phyloP scores from a whole-genome alignment of 1,284 basidiomycete species.

The Marasmius oreades region DNA sequence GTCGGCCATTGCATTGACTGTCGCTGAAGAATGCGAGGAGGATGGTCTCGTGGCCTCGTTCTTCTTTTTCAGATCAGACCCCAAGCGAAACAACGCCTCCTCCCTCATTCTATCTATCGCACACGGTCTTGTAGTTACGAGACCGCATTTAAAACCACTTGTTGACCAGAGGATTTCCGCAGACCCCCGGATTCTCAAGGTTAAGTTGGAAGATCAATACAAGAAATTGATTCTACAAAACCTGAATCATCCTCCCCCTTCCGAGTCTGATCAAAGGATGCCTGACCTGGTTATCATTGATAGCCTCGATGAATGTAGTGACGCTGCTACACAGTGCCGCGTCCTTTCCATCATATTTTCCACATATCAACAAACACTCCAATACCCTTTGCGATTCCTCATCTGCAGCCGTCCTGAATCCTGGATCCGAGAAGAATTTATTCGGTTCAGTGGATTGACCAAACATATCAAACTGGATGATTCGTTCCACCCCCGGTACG shows the following conservation, averaged over 20 bases:
- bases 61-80: conserved; percentile 14
- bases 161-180: neutral
- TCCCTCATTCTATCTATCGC: conserved; percentile 5
- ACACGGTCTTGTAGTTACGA: neutral
- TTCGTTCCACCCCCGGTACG: neutral
- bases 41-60: conserved; percentile 11
- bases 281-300: conserved; percentile 2
- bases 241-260: neutral
- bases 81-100: neutral
- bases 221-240: neutral
- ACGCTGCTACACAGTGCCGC: neutral
- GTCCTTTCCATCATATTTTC: neutral
- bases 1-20: conserved; percentile 17
- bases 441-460: neutral
- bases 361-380: no score
- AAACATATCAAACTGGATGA: neutral
- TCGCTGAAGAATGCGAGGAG: conserved; percentile 11
- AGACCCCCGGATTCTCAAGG: neutral
- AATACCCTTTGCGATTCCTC: conserved; percentile 22
- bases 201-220: conserved; percentile 1
- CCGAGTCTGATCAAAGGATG: no score
- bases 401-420: conserved; percentile 23
- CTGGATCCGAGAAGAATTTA: conserved; percentile 16
- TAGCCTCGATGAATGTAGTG: conserved; percentile 5
- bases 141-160: neutral